Conservation (phyloP, 1,284 basidiomycete species). For the Inonotus obliquus region DNA sequence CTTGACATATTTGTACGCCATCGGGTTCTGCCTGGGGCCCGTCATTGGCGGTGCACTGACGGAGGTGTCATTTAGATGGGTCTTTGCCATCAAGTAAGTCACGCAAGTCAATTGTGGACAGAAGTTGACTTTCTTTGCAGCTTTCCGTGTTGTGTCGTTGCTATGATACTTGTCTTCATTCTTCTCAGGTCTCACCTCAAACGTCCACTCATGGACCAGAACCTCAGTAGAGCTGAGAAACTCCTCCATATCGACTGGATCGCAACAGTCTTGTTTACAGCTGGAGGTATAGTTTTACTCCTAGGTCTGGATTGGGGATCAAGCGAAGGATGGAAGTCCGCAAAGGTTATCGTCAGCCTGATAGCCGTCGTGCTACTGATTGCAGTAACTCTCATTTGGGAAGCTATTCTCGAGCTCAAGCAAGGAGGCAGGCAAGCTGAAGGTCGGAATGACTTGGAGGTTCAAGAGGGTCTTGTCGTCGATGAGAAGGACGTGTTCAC, state of each 20-base stretch:
- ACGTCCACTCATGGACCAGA: constrained; percentile 22
- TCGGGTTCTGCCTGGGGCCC: constrained; percentile 43
- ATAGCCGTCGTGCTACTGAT: too few species aligned
- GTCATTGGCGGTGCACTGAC: constrained; percentile 42
- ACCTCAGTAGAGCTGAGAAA: constrained; percentile 24
- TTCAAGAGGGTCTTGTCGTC: too few species aligned
- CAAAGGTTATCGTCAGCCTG: too few species aligned
- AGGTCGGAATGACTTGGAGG: too few species aligned
- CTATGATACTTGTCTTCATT: constrained; percentile 37
- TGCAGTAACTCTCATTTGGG: too few species aligned
- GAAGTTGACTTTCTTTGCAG: constrained; percentile 18
- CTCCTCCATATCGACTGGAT: constrained; percentile 42
- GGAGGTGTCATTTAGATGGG: constrained; percentile 42
- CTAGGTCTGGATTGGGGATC: constrained; percentile 37
- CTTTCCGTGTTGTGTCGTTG: constrained; percentile 29
- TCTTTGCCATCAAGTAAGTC: constrained; percentile 50
- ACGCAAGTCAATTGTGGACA: background rate
- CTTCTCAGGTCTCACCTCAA: constrained; percentile 35
- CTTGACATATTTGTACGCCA: constrained; percentile 38
- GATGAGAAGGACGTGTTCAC: too few species aligned
- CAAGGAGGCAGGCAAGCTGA: too few species aligned
- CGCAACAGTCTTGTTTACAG: constrained; percentile 37
- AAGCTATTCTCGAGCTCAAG: too few species aligned
- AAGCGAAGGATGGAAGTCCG: constrained; percentile 27
- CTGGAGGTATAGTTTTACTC: constrained; percentile 32